A percentile compares a stretch with the other conserved stretches of the same genome.
Evolutionary conservation across 495 filamentous ascomycete genomes (phyloP).

Genomic region (Daldinia vernicosa): DNA sequence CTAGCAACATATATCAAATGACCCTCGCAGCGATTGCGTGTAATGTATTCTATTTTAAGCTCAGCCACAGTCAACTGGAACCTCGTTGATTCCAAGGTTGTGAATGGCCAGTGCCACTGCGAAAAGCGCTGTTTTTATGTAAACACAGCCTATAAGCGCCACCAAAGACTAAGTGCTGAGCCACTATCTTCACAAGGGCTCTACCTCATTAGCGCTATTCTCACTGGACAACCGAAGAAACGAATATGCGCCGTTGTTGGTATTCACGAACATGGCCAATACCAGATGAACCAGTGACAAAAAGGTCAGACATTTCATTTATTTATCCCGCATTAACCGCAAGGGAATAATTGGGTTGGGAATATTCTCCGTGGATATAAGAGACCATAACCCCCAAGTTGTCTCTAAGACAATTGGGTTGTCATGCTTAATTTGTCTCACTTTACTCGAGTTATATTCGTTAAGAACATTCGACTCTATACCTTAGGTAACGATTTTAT

Average conservation of each 20-base stretch:
- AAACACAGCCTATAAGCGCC: slow-evolving; percentile 29
- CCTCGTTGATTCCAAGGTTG: not conserved
- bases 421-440: slow-evolving; percentile 9
- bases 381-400: not conserved
- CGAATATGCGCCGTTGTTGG: not conserved
- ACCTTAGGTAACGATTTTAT: not conserved
- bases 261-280: slow-evolving; percentile 10
- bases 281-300: not conserved
- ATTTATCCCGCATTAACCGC: slow-evolving; percentile 25
- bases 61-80: slow-evolving; percentile 32
- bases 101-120: not conserved
- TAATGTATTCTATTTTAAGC: slow-evolving; percentile 39
- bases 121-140: not conserved
- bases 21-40: slow-evolving; percentile 23
- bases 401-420: slow-evolving; percentile 1
- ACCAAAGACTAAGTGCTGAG: slow-evolving; percentile 22
- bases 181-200: slow-evolving; percentile 16
- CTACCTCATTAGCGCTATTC: not conserved
- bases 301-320: slow-evolving; percentile 14
- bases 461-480: not conserved
- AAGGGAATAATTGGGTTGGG: not conserved
- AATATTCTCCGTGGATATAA: not conserved
- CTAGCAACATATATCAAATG: slow-evolving; percentile 22
- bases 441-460: slow-evolving; percentile 9
- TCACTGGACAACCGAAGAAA: not conserved